A percentile compares a stretch with the other conserved stretches of the same genome.
Evolutionary conservation across 768 basidiomycete genomes (phyloP).

Genomic region (Flagelloscypha sp.): DNA sequence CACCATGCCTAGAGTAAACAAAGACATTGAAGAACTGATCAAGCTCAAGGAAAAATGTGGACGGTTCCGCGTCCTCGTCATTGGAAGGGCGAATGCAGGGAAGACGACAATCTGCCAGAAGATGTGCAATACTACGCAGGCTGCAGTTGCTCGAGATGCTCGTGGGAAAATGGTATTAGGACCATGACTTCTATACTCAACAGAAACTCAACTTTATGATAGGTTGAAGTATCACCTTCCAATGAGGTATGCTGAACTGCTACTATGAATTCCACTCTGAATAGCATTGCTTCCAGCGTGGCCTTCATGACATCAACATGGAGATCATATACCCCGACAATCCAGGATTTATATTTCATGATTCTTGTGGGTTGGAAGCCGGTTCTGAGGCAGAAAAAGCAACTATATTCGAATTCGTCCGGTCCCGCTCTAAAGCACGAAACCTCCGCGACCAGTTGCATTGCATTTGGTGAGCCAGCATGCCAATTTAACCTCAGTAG

Average conservation of each 20-base stretch:
- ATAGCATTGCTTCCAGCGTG: conserved; percentile 10
- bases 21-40: conserved; percentile 2
- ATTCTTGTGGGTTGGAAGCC: conserved; percentile 19
- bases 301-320: conserved; percentile 15
- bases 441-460: conserved; percentile 22
- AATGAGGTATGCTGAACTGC: background rate
- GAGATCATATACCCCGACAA: conserved; percentile 14
- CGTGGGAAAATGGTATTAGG: conserved; percentile 12
- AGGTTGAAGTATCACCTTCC: background rate
- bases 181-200: no score
- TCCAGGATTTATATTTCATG: conserved; percentile 18
- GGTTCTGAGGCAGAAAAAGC: conserved; percentile 15
- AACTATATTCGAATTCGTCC: conserved; percentile 20
- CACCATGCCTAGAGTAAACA: no score
- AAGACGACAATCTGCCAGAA: conserved; percentile 24
- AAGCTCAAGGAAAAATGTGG: conserved; percentile 5
- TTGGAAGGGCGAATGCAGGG: conserved; percentile 23
- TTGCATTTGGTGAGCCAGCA: conserved; percentile 31
- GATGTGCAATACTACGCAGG: conserved; percentile 16
- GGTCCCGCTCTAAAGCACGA: conserved; percentile 11
- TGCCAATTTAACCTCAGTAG: no score
- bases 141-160: conserved; percentile 14
- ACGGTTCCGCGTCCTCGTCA: conserved; percentile 22
- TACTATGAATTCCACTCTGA: no score
- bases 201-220: no score